Evolutionary conservation across 2,329 filamentous ascomycete genomes (phyloP).

Genomic region (Calonectria pauciramosa): DNA sequence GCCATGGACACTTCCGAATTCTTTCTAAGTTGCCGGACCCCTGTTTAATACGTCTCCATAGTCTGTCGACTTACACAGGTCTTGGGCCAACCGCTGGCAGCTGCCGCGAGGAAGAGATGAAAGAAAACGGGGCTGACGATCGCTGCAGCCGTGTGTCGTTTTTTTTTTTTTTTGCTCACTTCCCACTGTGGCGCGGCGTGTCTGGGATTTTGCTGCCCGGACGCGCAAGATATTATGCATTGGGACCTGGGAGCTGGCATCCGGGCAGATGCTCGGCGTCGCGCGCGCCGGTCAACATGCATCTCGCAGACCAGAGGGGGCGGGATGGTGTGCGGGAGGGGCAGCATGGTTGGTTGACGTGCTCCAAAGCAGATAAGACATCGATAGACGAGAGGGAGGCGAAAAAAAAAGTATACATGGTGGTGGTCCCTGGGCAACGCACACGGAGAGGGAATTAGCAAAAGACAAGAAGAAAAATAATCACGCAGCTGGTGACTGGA

Average conservation of each 20-base stretch:
- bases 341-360: slow-evolving; percentile 9
- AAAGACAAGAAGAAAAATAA: slow-evolving; percentile 3
- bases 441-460: neutral
- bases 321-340: slow-evolving; percentile 9
- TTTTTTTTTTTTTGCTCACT: neutral
- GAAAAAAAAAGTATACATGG: neutral
- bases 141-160: neutral
- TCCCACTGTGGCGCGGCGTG: slow-evolving; percentile 4
- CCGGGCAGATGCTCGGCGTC: slow-evolving; percentile 17
- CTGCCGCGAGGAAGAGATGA: slow-evolving; percentile 1
- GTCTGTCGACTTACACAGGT: slow-evolving; percentile 17
- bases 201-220: neutral
- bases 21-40: slow-evolving; percentile 17
- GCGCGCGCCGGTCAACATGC: slow-evolving; percentile 10
- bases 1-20: slow-evolving; percentile 29
- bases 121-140: slow-evolving; percentile 10
- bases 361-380: neutral
- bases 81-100: slow-evolving; percentile 10
- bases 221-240: slow-evolving; percentile 6
- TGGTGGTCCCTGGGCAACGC: neutral
- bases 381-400: slow-evolving; percentile 1
- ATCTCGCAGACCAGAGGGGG: neutral
- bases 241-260: neutral
- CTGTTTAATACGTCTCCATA: slow-evolving; percentile 14
- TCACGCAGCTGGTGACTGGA: slow-evolving; percentile 15